Percentiles rank a stretch among this genome's conserved stretches.
These are phyloP conservation scores for Fusarium fujikuroi DNA, from an alignment of 2,329 filamentous ascomycete species.

Conservation along the genomic window DNA sequence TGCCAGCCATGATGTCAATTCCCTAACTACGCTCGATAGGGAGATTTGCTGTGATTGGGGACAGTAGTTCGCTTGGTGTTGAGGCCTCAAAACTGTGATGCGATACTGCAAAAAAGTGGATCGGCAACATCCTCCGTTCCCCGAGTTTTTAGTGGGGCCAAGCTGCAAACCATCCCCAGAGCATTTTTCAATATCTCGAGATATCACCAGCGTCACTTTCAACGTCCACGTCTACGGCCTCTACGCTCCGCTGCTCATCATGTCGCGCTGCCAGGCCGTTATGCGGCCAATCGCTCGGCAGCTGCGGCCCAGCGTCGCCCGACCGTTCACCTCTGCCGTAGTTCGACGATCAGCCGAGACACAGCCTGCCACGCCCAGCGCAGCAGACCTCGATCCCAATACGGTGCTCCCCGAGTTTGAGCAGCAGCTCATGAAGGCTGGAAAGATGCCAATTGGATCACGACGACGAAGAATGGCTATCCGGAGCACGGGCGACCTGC, in stretches of 20 bases:
- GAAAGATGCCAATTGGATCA: constrained; percentile 81
- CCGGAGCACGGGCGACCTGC: constrained; percentile 72
- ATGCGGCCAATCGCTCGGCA: constrained; percentile 66
- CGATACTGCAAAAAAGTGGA: constrained; percentile 39
- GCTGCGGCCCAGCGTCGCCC: constrained; percentile 52
- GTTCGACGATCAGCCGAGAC: constrained; percentile 44
- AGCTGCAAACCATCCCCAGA: constrained; percentile 30
- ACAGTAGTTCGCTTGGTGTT: constrained; percentile 4
- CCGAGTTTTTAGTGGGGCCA: constrained; percentile 46
- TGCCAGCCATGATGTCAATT: constrained; percentile 55
- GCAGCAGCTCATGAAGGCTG: constrained; percentile 76
- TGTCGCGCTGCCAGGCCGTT: constrained; percentile 71
- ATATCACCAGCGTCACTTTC: constrained; percentile 25
- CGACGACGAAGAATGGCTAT: constrained; percentile 83
- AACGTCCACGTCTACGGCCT: constrained; percentile 13
- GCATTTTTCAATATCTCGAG: constrained; percentile 45
- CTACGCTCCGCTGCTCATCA: constrained; percentile 47
- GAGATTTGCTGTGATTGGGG: constrained; percentile 7
- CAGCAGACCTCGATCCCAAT: constrained; percentile 68
- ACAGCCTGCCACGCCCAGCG: constrained; percentile 39
- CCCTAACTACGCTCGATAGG: constrained; percentile 7
- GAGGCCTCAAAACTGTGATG: constrained; percentile 43
- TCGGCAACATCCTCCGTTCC: constrained; percentile 44
- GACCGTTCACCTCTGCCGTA: constrained; percentile 51
- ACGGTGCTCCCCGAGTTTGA: constrained; percentile 67